Percentiles rank a stretch among this genome's conserved stretches.
Evolutionary conservation across 177 flowering plant genomes (phyloP).

Genomic region (Vitis hybrid): DNA sequence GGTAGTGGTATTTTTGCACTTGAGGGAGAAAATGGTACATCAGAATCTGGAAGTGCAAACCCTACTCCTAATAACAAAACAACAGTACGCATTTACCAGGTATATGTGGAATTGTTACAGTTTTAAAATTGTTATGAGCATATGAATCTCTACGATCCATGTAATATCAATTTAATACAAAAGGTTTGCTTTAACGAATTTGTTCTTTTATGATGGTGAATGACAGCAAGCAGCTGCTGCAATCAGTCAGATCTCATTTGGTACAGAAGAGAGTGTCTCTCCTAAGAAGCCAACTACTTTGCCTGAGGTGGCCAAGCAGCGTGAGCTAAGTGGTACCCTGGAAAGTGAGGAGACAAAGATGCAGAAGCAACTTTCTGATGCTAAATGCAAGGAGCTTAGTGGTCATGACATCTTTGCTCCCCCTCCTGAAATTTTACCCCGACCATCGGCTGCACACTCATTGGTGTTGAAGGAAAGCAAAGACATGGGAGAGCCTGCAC

Average conservation of each 20-base stretch:
- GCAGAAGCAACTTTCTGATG: constrained; percentile 80
- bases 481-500: constrained; percentile 62
- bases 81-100: constrained; percentile 86
- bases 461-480: constrained; percentile 56
- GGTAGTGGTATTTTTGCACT: constrained; percentile 89
- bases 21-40: constrained; percentile 49
- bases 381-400: constrained; percentile 85
- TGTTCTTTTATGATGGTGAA: background rate
- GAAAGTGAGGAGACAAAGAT: constrained; percentile 68
- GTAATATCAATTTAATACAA: background rate
- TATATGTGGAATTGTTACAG: constrained; percentile 17
- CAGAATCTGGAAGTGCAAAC: constrained; percentile 48
- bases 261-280: constrained; percentile 70
- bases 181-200: background rate
- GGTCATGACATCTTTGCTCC: constrained; percentile 94
- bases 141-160: background rate
- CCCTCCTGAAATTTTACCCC: constrained; percentile 73
- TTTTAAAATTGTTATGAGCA: background rate
- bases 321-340: constrained; percentile 85
- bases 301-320: constrained; percentile 93
- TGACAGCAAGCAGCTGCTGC: constrained; percentile 78
- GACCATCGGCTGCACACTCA: constrained; percentile 58
- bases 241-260: constrained; percentile 90
- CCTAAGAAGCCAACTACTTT: constrained; percentile 77
- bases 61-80: constrained; percentile 54